Percentiles rank a stretch among this genome's conserved stretches.
Conservation (phyloP, 352 stramenopile genomes). For the Discostella stelligera region DNA sequence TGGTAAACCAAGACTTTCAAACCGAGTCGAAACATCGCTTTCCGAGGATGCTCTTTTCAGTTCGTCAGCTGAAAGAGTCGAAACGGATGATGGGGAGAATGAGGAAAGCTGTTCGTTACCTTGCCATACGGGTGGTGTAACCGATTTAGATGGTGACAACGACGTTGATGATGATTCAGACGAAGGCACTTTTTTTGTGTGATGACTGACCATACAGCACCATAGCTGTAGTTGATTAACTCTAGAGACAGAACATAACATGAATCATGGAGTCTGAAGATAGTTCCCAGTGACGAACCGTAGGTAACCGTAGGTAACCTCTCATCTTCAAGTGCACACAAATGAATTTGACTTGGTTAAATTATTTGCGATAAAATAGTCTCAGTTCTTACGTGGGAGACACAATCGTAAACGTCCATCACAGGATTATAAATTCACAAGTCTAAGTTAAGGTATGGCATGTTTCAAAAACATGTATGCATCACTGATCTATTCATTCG, state of each 20-base stretch:
- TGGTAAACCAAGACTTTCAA: constrained; percentile 1
- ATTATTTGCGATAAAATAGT: too few relatives aligned
- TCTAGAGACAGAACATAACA: too few relatives aligned
- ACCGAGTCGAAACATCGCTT: not conserved
- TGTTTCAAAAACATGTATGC: not conserved
- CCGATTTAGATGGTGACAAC: not conserved
- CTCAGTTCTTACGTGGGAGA: too few relatives aligned
- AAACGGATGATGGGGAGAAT: not conserved
- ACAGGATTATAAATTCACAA: constrained; percentile 1
- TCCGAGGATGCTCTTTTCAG: not conserved
- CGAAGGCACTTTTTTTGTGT: constrained; percentile 16
- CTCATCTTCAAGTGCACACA: too few relatives aligned
- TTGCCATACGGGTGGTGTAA: not conserved
- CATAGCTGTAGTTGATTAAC: too few relatives aligned
- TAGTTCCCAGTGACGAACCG: too few relatives aligned
- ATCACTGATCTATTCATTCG: not conserved
- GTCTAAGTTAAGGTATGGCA: constrained; percentile 1
- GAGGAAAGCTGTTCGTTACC: not conserved
- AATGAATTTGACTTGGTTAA: too few relatives aligned
- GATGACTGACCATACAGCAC: not conserved
- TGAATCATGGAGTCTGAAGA: not conserved
- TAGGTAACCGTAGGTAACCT: too few relatives aligned
- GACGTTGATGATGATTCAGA: constrained; percentile 19
- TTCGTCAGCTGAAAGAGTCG: not conserved
- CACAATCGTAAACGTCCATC: too few relatives aligned